Evolutionary conservation across 2,329 filamentous ascomycete genomes (phyloP).

Genomic region (Teratosphaeria gauchensis): DNA sequence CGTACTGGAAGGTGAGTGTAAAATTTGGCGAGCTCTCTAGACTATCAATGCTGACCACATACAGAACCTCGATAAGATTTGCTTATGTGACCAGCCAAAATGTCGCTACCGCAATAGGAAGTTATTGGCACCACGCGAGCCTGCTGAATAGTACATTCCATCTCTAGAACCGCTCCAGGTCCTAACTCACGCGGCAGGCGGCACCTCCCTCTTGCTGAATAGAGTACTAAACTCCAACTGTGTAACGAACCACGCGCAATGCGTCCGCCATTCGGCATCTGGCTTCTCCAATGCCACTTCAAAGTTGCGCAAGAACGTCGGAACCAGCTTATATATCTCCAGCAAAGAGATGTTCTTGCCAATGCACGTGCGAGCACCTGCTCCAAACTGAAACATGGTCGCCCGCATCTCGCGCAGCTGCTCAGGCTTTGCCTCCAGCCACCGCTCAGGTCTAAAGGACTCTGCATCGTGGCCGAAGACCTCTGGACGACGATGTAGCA

Average conservation of each 20-base stretch:
- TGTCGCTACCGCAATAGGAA: slow-evolving; percentile 35
- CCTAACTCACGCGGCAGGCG: not conserved
- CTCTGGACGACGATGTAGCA: slow-evolving; percentile 57
- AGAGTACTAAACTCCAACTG: slow-evolving; percentile 33
- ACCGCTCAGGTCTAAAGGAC: slow-evolving; percentile 58
- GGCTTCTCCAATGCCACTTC: slow-evolving; percentile 41
- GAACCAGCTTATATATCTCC: slow-evolving; percentile 44
- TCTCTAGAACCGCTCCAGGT: not conserved
- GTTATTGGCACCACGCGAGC: not conserved
- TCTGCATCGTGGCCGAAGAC: slow-evolving; percentile 62
- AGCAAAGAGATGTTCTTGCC: slow-evolving; percentile 45
- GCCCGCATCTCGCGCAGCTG: slow-evolving; percentile 58
- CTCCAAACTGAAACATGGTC: slow-evolving; percentile 64
- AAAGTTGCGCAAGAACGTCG: slow-evolving; percentile 54
- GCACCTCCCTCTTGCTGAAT: slow-evolving; percentile 27
- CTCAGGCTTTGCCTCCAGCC: slow-evolving; percentile 46
- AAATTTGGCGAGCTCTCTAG: not conserved
- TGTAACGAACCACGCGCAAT: slow-evolving; percentile 41
- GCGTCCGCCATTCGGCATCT: slow-evolving; percentile 35
- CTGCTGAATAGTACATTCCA: not conserved
- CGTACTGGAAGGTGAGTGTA: slow-evolving; percentile 40
- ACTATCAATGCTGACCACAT: not conserved
- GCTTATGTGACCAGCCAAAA: slow-evolving; percentile 44
- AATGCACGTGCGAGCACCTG: slow-evolving; percentile 58
- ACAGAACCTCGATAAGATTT: slow-evolving; percentile 43